Evolutionary conservation across 2,329 filamentous ascomycete genomes (phyloP).

Genomic region (Cadophora luteo-olivacea): DNA sequence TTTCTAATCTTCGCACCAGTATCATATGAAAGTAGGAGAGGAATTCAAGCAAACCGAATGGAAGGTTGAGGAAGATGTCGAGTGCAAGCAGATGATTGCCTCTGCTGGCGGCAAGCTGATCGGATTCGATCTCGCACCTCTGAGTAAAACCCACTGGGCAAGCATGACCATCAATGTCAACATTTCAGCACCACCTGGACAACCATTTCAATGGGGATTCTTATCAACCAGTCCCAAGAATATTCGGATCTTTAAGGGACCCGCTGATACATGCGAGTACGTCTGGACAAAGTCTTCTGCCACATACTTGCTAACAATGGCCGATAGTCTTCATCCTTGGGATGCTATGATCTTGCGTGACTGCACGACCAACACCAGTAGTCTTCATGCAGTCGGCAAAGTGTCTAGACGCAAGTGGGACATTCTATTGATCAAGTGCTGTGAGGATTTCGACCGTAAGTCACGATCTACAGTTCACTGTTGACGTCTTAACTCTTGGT

Average conservation of each 20-base stretch:
- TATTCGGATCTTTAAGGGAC: constrained; percentile 2
- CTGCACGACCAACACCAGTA: constrained; percentile 3
- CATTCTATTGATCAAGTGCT: constrained; percentile 6
- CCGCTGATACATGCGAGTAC: background rate
- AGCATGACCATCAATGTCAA: constrained; percentile 8
- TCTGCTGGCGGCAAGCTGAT: constrained; percentile 4
- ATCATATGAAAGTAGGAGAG: constrained; percentile 1
- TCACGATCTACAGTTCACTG: too few species aligned
- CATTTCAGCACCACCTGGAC: background rate
- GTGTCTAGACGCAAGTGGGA: background rate
- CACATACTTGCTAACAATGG: background rate
- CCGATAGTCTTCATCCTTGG: background rate
- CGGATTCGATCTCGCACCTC: constrained; percentile 2
- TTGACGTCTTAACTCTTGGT: background rate
- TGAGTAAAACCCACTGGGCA: background rate
- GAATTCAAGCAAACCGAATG: background rate
- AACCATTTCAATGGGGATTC: background rate
- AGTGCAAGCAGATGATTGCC: constrained; percentile 6
- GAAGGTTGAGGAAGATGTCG: background rate
- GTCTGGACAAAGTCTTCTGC: background rate
- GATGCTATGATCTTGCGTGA: constrained; percentile 10
- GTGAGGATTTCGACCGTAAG: constrained; percentile 8
- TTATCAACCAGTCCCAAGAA: background rate
- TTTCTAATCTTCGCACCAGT: background rate
- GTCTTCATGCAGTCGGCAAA: background rate